These are phyloP conservation scores for Alternaria hordeiaustralica DNA, from an alignment of 2,329 filamentous ascomycete genomes.

Conservation along the genomic window DNA sequence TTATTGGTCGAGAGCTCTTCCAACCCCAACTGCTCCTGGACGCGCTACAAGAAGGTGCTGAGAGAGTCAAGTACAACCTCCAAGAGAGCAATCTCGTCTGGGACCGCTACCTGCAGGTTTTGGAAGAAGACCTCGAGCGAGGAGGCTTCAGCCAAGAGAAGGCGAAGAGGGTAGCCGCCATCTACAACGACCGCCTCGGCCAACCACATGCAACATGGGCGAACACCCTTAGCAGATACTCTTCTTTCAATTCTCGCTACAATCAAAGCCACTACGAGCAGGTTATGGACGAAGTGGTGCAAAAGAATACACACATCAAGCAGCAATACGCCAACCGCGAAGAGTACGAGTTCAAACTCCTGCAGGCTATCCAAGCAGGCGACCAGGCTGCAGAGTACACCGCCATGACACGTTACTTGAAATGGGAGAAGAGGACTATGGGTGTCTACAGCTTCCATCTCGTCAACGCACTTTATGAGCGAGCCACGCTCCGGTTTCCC, in stretches of 20 bases:
- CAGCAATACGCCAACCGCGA: conserved; percentile 69
- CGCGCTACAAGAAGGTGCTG: conserved; percentile 74
- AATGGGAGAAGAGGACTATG: conserved; percentile 78
- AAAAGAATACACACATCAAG: conserved; percentile 69
- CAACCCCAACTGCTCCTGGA: conserved; percentile 69
- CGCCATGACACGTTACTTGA: conserved; percentile 72
- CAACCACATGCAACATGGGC: conserved; percentile 79
- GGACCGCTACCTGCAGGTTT: conserved; percentile 77
- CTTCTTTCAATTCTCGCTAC: conserved; percentile 75
- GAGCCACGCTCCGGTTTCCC: conserved; percentile 76
- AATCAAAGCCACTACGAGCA: conserved; percentile 74
- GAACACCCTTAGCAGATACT: conserved; percentile 76
- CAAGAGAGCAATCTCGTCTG: conserved; percentile 79
- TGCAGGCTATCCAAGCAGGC: conserved; percentile 62
- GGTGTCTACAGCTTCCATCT: conserved; percentile 60
- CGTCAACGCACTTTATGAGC: conserved; percentile 72
- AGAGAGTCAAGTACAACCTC: conserved; percentile 74
- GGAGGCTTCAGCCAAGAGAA: conserved; percentile 60
- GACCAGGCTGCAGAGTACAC: conserved; percentile 64
- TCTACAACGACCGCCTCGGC: conserved; percentile 73
- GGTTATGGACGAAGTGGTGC: conserved; percentile 72
- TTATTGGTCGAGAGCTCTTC: conserved; percentile 74
- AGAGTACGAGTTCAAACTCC: conserved; percentile 70
- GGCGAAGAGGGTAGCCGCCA: conserved; percentile 69
- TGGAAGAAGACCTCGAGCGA: conserved; percentile 70